These are phyloP conservation scores for Chloranthus sessilifolius DNA, from an alignment of 164 flowering plant genomes.

Conservation along the genomic window DNA sequence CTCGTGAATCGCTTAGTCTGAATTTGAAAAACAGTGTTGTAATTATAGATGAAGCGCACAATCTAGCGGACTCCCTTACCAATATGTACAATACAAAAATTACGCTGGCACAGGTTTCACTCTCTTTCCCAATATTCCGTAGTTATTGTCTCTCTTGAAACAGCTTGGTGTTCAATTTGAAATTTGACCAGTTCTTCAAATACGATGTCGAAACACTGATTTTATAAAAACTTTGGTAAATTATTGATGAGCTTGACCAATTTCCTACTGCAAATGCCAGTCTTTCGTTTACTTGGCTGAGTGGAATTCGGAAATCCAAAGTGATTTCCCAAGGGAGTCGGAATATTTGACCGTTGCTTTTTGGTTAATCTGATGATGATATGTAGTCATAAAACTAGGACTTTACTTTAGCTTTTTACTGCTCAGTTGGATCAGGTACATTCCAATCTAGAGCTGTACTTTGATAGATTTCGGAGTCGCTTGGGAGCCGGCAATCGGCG, in stretches of 20 bases:
- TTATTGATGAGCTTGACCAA: no score
- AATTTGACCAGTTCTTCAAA: neutral
- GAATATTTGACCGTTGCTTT: neutral
- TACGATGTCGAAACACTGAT: no score
- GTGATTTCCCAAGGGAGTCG: neutral
- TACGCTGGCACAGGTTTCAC: constrained; percentile 68
- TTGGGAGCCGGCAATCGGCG: constrained; percentile 92
- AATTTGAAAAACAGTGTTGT: constrained; percentile 67
- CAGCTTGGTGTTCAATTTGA: neutral
- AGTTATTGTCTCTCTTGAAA: neutral
- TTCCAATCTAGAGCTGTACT: constrained; percentile 46
- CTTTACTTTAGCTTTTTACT: constrained; percentile 2
- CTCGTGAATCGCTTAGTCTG: constrained; percentile 89
- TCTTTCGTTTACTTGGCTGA: neutral
- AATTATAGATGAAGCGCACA: constrained; percentile 98
- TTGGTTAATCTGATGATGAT: neutral
- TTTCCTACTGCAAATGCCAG: no score
- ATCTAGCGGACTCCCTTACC: constrained; percentile 92
- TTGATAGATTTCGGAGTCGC: constrained; percentile 56
- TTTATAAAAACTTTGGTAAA: no score
- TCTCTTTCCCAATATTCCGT: neutral
- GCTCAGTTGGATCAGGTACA: constrained; percentile 70
- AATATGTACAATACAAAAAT: constrained; percentile 87
- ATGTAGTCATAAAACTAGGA: neutral
- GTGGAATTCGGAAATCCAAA: neutral